A percentile compares a stretch with the other conserved stretches of the same genome.
Conservation (phyloP, 108 stramenopile species). For the Skeletonema potamos region DNA sequence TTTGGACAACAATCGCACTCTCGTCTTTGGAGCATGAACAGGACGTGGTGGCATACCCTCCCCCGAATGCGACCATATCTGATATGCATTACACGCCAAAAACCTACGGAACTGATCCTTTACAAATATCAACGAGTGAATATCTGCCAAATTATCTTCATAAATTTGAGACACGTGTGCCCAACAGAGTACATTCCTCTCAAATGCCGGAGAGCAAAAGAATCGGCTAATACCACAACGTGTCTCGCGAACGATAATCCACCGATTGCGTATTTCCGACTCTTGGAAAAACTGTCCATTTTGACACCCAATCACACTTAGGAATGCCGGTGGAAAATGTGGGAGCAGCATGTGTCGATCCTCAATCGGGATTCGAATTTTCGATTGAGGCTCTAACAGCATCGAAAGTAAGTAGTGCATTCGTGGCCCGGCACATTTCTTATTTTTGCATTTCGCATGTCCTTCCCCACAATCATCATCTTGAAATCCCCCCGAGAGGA, state of each 20-base stretch:
- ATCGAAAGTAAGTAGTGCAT: constrained; percentile 30
- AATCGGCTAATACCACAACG: constrained; percentile 29
- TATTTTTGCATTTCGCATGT: background rate
- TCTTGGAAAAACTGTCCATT: constrained; percentile 9
- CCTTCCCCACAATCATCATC: background rate
- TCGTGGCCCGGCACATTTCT: background rate
- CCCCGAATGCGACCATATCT: constrained; percentile 17
- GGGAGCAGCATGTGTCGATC: constrained; percentile 13
- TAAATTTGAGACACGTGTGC: constrained; percentile 22
- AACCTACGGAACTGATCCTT: constrained; percentile 10
- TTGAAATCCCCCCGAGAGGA: constrained; percentile 24
- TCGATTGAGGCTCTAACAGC: constrained; percentile 8
- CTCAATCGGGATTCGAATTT: constrained; percentile 12
- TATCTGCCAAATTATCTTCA: constrained; percentile 26
- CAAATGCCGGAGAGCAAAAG: constrained; percentile 44
- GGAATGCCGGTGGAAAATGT: constrained; percentile 13
- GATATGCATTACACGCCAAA: constrained; percentile 10
- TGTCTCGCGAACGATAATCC: constrained; percentile 45
- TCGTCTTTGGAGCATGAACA: constrained; percentile 10
- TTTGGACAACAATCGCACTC: constrained; percentile 19
- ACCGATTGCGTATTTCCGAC: constrained; percentile 25
- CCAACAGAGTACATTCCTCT: constrained; percentile 34
- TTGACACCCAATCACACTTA: constrained; percentile 14
- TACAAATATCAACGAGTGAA: constrained; percentile 22
- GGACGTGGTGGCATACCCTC: constrained; percentile 7